phyloP scores from a whole-genome alignment of 345 rosid species.

The Arabidopsis thaliana region DNA sequence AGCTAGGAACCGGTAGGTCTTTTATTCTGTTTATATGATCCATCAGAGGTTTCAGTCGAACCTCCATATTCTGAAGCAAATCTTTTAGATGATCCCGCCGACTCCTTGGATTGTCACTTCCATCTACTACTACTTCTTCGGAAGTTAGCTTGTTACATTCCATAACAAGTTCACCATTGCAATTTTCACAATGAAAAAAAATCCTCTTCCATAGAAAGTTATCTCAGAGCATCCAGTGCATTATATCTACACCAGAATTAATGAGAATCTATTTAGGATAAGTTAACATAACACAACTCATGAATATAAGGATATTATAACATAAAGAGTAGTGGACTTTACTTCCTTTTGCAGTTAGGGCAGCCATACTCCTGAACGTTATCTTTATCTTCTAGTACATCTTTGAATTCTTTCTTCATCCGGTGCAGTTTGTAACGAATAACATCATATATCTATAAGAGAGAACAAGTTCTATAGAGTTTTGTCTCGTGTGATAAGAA shows the following conservation, averaged over 20 bases:
- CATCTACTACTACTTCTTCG: slow-evolving; percentile 79
- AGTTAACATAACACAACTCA: slow-evolving; percentile 4
- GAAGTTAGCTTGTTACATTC: slow-evolving; percentile 79
- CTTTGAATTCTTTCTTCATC: slow-evolving; percentile 74
- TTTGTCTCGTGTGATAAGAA: background rate
- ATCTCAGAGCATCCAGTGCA: slow-evolving; percentile 79
- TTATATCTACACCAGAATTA: slow-evolving; percentile 57
- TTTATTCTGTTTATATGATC: slow-evolving; percentile 80
- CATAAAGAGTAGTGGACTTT: slow-evolving; percentile 21
- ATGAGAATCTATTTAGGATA: slow-evolving; percentile 24
- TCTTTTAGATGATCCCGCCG: slow-evolving; percentile 64
- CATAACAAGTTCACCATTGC: slow-evolving; percentile 85
- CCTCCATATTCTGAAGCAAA: slow-evolving; percentile 82
- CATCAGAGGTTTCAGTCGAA: slow-evolving; percentile 56
- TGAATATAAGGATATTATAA: background rate
- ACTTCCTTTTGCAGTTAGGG: slow-evolving; percentile 85
- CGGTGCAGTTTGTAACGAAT: slow-evolving; percentile 75
- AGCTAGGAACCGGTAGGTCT: slow-evolving; percentile 76
- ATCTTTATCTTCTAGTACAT: slow-evolving; percentile 80
- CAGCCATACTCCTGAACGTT: slow-evolving; percentile 88
- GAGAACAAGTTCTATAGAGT: background rate
- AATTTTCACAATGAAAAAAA: slow-evolving; percentile 85
- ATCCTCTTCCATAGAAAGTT: slow-evolving; percentile 70
- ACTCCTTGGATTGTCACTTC: slow-evolving; percentile 78
- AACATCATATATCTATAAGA: slow-evolving; percentile 75